Evolutionary conservation across 2,329 filamentous ascomycete genomes (phyloP), one percentile per base, ranked within the genome.

Genomic region (Metarhizium brunneum): DNA sequence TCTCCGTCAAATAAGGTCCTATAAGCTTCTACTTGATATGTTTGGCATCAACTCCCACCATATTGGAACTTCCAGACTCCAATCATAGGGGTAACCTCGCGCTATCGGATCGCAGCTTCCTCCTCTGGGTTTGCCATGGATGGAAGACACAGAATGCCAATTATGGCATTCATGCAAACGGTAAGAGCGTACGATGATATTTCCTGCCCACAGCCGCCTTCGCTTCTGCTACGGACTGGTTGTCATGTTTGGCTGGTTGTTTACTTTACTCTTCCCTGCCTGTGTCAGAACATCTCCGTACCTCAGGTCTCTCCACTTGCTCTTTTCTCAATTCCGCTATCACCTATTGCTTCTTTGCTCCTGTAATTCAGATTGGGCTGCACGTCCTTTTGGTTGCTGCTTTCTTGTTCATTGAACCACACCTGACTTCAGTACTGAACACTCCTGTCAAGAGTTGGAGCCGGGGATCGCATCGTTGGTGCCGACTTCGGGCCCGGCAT

Each of bases 321-420:
- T 63, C 60, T 60, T 66, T 64, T 63, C 60, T 49, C 56, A 54
- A 47, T 51, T 52, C 52, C 43, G 48, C 52, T 48, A 54, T 47
- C 48, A 53, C 55, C 53, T 51, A 54, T 67, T 61, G 60, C 61
- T 63, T 57, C 59, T 58, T 63, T 64, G 62, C 57, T 65, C 57
- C 56, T 54, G 54, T 56, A 36, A 18, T 51, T 38, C 38, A n/a
- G 18, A 54, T 53, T 36, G 58, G 40, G 50, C 50, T 48, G 45
- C 53, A 55, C 54, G 32, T 49, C 35, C 59, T 52, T 42, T 56
- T 57, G 62, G 62, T 53, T 65, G 62, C 62, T 64, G 61, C 64
- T 67, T 66, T 63, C 64, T 62, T 57, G 52, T 57, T 35, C 59
- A n/a, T 43, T 50, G 43, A 38, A 50, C 20, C 32, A 48, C 13